phyloP scores from a whole-genome alignment of 2,329 filamentous ascomycete species.

The Leptosphaerulina australis region DNA sequence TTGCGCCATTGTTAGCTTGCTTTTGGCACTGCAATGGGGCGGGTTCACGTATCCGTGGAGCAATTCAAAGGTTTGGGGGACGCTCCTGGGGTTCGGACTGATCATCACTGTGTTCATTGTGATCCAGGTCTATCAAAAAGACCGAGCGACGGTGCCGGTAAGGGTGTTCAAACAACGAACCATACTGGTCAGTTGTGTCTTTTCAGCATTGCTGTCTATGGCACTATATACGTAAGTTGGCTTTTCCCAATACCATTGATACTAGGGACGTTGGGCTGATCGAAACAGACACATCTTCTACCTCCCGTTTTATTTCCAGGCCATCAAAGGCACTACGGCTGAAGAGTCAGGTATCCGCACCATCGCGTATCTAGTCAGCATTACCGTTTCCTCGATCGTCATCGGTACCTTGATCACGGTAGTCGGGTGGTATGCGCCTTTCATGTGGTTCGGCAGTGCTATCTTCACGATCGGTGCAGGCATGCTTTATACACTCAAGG shows the following conservation, averaged over 20 bases:
- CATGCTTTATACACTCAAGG: conserved; percentile 47
- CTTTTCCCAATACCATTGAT: neutral
- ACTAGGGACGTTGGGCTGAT: neutral
- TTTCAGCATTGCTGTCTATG: conserved; percentile 47
- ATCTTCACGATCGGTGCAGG: conserved; percentile 48
- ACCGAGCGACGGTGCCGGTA: conserved; percentile 40
- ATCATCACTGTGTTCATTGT: conserved; percentile 53
- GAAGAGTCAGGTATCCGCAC: conserved; percentile 46
- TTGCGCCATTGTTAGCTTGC: conserved; percentile 40
- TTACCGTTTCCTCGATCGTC: conserved; percentile 35
- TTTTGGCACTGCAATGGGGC: conserved; percentile 48
- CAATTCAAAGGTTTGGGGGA: conserved; percentile 55
- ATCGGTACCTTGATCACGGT: conserved; percentile 37
- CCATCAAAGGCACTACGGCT: conserved; percentile 50
- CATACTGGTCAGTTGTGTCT: conserved; percentile 41
- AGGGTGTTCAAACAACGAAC: conserved; percentile 47
- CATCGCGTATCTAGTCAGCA: conserved; percentile 42
- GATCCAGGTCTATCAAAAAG: conserved; percentile 39
- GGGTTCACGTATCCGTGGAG: conserved; percentile 56
- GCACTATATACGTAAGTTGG: conserved; percentile 46
- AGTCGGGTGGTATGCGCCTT: conserved; percentile 44
- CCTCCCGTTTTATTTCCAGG: conserved; percentile 54
- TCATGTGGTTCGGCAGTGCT: conserved; percentile 46
- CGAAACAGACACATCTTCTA: conserved; percentile 43
- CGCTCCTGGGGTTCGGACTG: conserved; percentile 57